A percentile compares a stretch with the other conserved stretches of the same genome.
Conservation (phyloP, 2,329 filamentous ascomycete genomes). For the Lasiodiplodia hormozganensis region DNA sequence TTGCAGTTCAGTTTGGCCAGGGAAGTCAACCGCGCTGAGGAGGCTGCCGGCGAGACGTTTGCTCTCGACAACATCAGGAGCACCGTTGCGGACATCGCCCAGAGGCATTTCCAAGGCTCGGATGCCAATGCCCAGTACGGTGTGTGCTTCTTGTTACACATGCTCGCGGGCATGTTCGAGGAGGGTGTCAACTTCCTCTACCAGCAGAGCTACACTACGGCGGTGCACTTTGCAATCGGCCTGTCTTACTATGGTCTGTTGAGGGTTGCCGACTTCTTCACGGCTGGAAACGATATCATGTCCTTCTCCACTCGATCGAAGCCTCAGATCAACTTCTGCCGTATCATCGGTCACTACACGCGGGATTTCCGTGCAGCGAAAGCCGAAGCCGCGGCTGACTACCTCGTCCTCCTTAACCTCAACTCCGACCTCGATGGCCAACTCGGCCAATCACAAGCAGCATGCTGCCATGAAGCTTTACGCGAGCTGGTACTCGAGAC, state of each 20-base stretch:
- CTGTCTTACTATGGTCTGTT: slow-evolving; percentile 89
- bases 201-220: slow-evolving; percentile 87
- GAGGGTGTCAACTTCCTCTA: slow-evolving; percentile 92
- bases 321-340: slow-evolving; percentile 91
- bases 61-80: slow-evolving; percentile 73
- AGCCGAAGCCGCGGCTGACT: slow-evolving; percentile 89
- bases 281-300: slow-evolving; percentile 67
- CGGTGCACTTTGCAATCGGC: slow-evolving; percentile 91
- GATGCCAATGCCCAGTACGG: slow-evolving; percentile 83
- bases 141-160: slow-evolving; percentile 92
- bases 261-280: slow-evolving; percentile 81
- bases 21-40: slow-evolving; percentile 67
- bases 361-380: slow-evolving; percentile 92
- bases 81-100: slow-evolving; percentile 86
- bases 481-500: slow-evolving; percentile 96
- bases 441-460: slow-evolving; percentile 76
- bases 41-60: slow-evolving; percentile 67
- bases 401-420: slow-evolving; percentile 88
- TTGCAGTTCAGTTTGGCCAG: slow-evolving; percentile 69
- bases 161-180: slow-evolving; percentile 92
- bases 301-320: slow-evolving; percentile 71
- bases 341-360: slow-evolving; percentile 94
- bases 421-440: slow-evolving; percentile 82
- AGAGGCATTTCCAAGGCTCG: slow-evolving; percentile 83
- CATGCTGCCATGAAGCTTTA: slow-evolving; percentile 88